phyloP scores from a whole-genome alignment of 345 rosid genomes.

The Noccaea bulbosa region DNA sequence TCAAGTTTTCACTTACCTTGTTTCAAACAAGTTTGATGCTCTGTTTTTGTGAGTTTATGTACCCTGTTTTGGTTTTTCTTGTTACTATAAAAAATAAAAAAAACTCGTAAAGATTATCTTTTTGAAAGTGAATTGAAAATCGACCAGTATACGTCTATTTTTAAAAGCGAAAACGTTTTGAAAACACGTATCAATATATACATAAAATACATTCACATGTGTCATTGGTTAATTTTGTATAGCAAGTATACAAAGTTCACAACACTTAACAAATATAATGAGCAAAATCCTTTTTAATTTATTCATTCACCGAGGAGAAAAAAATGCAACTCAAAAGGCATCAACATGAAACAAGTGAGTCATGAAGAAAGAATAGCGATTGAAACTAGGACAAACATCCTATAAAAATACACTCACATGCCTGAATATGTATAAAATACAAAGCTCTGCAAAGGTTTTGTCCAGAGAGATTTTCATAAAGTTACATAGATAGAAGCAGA shows the following conservation, averaged over 20 bases:
- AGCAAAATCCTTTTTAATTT: neutral
- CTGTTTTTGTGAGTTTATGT: too few species aligned
- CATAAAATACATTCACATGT: neutral
- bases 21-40: too few species aligned
- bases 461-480: conserved; percentile 28
- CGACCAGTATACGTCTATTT: neutral
- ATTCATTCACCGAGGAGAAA: conserved; percentile 4
- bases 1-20: too few species aligned
- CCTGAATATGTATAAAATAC: conserved; percentile 40
- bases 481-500: conserved; percentile 31
- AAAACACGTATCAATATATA: too few species aligned
- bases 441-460: conserved; percentile 40
- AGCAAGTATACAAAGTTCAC: neutral
- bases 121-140: conserved; percentile 18
- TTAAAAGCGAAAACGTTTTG: too few species aligned
- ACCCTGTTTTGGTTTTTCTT: too few species aligned
- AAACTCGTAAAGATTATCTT: neutral
- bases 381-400: conserved; percentile 16
- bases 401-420: conserved; percentile 39
- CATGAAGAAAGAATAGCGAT: neutral
- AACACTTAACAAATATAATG: neutral
- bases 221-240: neutral
- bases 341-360: neutral
- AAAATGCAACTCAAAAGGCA: conserved; percentile 5
- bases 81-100: too few species aligned